These are phyloP conservation scores for Chlamydomonas urium DNA, from an alignment of 139 green algal species.

Conservation along the genomic window DNA sequence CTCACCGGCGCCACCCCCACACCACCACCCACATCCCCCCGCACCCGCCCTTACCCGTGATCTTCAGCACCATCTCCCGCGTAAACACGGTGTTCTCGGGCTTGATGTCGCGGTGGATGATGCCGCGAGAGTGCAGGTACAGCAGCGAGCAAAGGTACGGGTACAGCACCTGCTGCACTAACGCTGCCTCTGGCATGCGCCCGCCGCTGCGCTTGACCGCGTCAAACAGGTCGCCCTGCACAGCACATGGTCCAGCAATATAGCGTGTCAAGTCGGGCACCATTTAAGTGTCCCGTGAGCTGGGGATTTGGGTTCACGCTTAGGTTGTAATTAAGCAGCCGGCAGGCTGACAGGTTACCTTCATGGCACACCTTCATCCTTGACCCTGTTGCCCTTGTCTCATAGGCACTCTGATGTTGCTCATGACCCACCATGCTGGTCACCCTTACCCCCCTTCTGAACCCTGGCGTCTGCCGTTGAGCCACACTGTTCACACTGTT, in stretches of 20 bases:
- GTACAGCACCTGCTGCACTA: conserved; percentile 39
- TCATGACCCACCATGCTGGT: too few species aligned
- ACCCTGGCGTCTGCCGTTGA: too few species aligned
- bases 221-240: conserved; percentile 75
- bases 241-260: too few species aligned
- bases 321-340: too few species aligned
- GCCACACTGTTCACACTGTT: too few species aligned
- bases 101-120: conserved; percentile 73
- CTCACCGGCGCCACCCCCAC: background rate
- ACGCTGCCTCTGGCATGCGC: conserved; percentile 53
- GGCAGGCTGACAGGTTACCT: too few species aligned
- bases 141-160: conserved; percentile 49
- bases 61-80: conserved; percentile 32
- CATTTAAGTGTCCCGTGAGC: background rate
- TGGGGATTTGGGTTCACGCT: too few species aligned
- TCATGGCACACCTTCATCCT: too few species aligned
- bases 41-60: conserved; percentile 24
- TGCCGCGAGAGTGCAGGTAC: conserved; percentile 47
- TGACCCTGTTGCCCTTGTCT: too few species aligned
- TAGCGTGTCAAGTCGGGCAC: too few species aligned
- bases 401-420: too few species aligned
- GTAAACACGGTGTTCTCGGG: conserved; percentile 78
- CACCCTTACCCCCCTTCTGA: too few species aligned
- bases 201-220: conserved; percentile 65
- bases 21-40: background rate